Conservation (phyloP, 176 grass and related monocot species). For the Areca catechu region DNA sequence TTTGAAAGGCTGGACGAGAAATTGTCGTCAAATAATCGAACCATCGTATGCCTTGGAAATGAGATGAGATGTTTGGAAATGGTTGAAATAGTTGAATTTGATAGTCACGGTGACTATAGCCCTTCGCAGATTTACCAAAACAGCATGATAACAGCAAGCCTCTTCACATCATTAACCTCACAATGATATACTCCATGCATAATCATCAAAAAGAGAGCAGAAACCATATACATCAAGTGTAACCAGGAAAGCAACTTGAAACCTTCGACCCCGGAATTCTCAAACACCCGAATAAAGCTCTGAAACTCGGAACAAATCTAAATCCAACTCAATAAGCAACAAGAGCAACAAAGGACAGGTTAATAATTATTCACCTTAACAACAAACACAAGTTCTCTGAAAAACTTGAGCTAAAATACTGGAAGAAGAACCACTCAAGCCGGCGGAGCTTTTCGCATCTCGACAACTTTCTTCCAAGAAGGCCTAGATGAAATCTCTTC, state of each 20-base stretch:
- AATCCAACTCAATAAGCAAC: too few species aligned
- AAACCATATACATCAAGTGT: too few species aligned
- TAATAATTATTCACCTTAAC: too few species aligned
- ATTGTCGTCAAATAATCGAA: background rate
- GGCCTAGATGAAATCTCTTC: constrained; percentile 53
- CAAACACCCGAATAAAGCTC: too few species aligned
- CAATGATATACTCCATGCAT: too few species aligned
- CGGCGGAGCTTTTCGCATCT: constrained; percentile 41
- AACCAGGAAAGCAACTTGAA: too few species aligned
- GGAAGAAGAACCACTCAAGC: background rate
- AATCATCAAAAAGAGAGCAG: too few species aligned
- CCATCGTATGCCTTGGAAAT: background rate
- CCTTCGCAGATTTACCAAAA: background rate
- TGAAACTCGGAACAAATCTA: too few species aligned
- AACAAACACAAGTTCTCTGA: background rate
- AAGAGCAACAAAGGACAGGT: too few species aligned
- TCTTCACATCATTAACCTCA: too few species aligned
- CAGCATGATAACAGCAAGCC: too few species aligned
- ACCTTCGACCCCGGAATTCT: too few species aligned
- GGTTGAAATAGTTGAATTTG: background rate
- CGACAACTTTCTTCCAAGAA: constrained; percentile 63
- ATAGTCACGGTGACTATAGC: background rate
- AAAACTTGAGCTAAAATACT: background rate
- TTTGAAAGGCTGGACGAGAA: background rate
- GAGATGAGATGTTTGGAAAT: constrained; percentile 4